Percentiles rank a stretch among this genome's conserved stretches.
phyloP scores from a whole-genome alignment of 257 asterid genomes.

The Salvia miltiorrhiza region DNA sequence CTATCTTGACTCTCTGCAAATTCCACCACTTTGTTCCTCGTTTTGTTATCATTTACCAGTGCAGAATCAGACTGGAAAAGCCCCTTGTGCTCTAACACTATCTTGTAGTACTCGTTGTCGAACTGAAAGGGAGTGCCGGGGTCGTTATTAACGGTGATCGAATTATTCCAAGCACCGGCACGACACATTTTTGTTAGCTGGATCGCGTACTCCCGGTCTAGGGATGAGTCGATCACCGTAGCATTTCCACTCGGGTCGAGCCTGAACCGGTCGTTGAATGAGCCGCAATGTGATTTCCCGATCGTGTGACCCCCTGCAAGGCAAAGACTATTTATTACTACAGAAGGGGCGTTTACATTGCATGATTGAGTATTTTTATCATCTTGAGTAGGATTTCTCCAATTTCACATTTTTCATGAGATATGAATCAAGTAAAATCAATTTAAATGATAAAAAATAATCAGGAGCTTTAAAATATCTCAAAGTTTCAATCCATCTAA shows the following conservation, averaged over 20 bases:
- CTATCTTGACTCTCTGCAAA: conserved; percentile 46
- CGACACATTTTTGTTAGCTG: conserved; percentile 48
- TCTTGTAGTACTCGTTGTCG: conserved; percentile 60
- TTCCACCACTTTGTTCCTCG: conserved; percentile 38
- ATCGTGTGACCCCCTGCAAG: conserved; percentile 78
- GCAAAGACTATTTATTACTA: not conserved
- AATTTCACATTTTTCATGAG: too few relatives aligned
- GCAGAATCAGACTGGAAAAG: conserved; percentile 75
- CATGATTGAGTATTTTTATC: too few relatives aligned
- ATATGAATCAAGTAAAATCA: too few relatives aligned
- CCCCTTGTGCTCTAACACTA: conserved; percentile 49
- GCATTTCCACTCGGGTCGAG: conserved; percentile 52
- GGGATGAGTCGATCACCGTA: conserved; percentile 45
- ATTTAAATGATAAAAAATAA: too few relatives aligned
- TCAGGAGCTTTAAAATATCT: too few relatives aligned
- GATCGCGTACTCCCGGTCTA: conserved; percentile 52
- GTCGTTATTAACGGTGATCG: conserved; percentile 54
- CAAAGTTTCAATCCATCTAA: too few relatives aligned
- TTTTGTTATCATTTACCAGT: conserved; percentile 39
- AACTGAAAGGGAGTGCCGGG: conserved; percentile 53
- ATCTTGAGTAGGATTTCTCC: too few relatives aligned
- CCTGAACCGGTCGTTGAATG: conserved; percentile 61
- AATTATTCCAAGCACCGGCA: conserved; percentile 23
- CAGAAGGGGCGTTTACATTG: too few relatives aligned
- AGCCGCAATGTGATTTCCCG: conserved; percentile 72